Evolutionary conservation across 2,329 filamentous ascomycete species (phyloP).

Genomic region (Periglandula ipomoeae): DNA sequence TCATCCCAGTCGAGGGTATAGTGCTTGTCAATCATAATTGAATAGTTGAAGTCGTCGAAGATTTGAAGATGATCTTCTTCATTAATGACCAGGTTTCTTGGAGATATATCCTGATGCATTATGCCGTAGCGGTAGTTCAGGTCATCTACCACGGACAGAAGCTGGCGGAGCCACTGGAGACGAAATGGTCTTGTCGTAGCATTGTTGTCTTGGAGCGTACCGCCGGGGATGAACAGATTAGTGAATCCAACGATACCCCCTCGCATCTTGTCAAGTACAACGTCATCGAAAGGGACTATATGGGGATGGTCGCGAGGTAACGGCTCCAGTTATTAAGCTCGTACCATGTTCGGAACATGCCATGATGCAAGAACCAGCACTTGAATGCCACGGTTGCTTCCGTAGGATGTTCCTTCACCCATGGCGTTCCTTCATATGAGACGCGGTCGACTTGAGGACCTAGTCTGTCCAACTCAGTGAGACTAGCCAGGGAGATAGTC

Average conservation of each 20-base stretch:
- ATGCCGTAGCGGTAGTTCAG: constrained; percentile 29
- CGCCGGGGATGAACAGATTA: constrained; percentile 21
- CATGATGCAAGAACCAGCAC: constrained; percentile 21
- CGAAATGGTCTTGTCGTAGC: constrained; percentile 20
- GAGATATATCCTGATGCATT: constrained; percentile 27
- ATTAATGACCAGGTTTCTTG: constrained; percentile 28
- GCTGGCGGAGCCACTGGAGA: constrained; percentile 27
- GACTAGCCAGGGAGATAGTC: constrained; percentile 11
- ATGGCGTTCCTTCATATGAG: constrained; percentile 1
- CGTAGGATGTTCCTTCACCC: constrained; percentile 2
- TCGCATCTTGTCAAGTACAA: constrained; percentile 25
- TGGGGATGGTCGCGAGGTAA: constrained; percentile 26
- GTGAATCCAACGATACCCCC: constrained; percentile 17
- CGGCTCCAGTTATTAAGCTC: constrained; percentile 26
- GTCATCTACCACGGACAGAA: constrained; percentile 26
- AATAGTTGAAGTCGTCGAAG: constrained; percentile 26
- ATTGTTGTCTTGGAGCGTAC: constrained; percentile 20
- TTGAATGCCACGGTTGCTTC: constrained; percentile 21
- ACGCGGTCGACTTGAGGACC: constrained; percentile 19
- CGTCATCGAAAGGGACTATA: constrained; percentile 25
- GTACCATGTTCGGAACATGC: constrained; percentile 18
- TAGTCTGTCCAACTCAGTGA: constrained; percentile 21
- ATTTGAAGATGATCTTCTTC: constrained; percentile 24
- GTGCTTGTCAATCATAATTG: constrained; percentile 13
- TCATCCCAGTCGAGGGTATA: constrained; percentile 14